Base-by-base conservation (phyloP, 225 moss, liverwort and hornwort genomes). In the Bryum argenteum region DNA sequence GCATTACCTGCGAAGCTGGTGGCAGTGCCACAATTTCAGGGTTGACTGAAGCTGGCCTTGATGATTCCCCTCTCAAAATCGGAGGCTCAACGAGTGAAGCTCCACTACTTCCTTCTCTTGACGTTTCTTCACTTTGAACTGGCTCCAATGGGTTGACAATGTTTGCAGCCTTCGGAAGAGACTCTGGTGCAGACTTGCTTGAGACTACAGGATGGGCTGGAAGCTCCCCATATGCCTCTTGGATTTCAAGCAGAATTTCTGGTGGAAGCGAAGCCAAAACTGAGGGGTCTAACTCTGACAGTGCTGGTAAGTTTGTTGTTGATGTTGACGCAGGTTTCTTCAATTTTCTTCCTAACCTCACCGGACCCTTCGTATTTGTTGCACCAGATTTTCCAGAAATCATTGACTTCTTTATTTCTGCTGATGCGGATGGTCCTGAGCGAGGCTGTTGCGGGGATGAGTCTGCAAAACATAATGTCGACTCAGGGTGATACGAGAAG, bases 211-310 rank as follows among this genome's bases (percentile, higher is more conserved):
- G 66, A 75, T 75, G 75, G 53, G 39, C 44, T 59, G 80, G 80
- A 71, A 84, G 73, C 69, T 84, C 74, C 47, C 83, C 84, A 63
- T 95, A 95, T 10, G 85, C 82, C 58, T 80, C 78, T 71, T 80
- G 86, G 26, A 95, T 89, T 82, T 95, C 93, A 69, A 79, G 78
- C 63, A 89, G 69, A 67, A 95, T 93, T 59, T 95, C 93, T 50
- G 89, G 82, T 37, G 95, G 93, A 78, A 95, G 95, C 70, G 84
- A 88, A 53, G 87, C 89, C 69, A 95, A 78, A 78, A 95, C 95
- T 67, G 84, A 79, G 41, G 79, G 84, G 58, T 95, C 95, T 67
- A 91, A 75, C 54, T 89, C 82, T 67, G 91, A 91, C 21, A 84
- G 57, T 39, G 92, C 80, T 43, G 92, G 92, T 70, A 94, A 71